phyloP scores from a whole-genome alignment of 805 yeast species.

The Ogataea methylovora region DNA sequence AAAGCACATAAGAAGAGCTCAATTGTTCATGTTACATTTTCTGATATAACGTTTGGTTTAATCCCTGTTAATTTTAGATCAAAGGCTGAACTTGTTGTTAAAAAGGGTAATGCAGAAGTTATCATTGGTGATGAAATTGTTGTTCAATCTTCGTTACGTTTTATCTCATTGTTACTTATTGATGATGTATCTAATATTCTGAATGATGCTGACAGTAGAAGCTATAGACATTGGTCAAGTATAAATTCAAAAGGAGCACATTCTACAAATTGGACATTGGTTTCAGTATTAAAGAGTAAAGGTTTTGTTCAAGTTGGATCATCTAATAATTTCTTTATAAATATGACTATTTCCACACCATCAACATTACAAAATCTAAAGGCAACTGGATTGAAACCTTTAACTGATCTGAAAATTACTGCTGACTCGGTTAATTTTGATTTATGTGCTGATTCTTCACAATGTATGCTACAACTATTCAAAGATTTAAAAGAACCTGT shows the following conservation, averaged over 20 bases:
- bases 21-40: constrained; percentile 27
- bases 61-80: constrained; percentile 54
- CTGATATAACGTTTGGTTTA: constrained; percentile 54
- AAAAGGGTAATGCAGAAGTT: constrained; percentile 48
- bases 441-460: constrained; percentile 79
- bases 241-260: constrained; percentile 5
- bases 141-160: constrained; percentile 34
- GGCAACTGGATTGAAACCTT: constrained; percentile 13
- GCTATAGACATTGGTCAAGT: constrained; percentile 12
- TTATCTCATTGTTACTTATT: constrained; percentile 45
- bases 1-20: constrained; percentile 1
- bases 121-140: constrained; percentile 21
- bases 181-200: constrained; percentile 47
- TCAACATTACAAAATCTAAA: background rate
- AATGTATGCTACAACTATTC: constrained; percentile 57
- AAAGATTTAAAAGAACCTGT: constrained; percentile 70
- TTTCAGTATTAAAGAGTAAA: constrained; percentile 29
- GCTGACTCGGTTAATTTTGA: constrained; percentile 43
- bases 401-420: constrained; percentile 38
- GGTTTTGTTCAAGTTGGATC: constrained; percentile 53
- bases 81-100: constrained; percentile 44
- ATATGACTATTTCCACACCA: constrained; percentile 11
- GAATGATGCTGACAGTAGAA: constrained; percentile 19
- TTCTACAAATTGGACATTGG: constrained; percentile 31
- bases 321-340: constrained; percentile 31